These are phyloP conservation scores for Aegilops sharonensis DNA, from an alignment of 176 grass and related monocot genomes.

Conservation along the genomic window DNA sequence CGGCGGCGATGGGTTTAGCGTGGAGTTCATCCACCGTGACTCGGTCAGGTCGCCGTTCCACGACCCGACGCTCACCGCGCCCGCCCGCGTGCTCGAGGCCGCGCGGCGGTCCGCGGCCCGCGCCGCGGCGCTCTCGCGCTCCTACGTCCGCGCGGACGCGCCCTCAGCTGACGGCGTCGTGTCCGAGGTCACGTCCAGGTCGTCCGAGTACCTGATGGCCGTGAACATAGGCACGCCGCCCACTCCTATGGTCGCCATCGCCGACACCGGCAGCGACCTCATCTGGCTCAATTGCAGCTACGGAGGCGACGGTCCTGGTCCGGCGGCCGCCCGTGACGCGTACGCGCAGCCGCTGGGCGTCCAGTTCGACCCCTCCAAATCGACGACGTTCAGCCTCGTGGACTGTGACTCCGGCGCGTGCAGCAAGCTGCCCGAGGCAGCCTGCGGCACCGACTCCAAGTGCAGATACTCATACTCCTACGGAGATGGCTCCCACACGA, in stretches of 20 bases:
- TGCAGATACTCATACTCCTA: too few species aligned
- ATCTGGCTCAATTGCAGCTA: constrained; percentile 47
- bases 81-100: constrained; percentile 28
- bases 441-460: too few species aligned
- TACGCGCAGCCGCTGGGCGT: neutral
- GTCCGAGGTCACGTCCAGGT: constrained; percentile 31
- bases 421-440: neutral
- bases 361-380: constrained; percentile 28
- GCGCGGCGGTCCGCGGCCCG: too few species aligned
- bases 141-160: neutral
- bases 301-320: neutral
- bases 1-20: constrained; percentile 30
- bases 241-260: constrained; percentile 22
- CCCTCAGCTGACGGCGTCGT: neutral
- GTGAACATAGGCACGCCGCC: constrained; percentile 45
- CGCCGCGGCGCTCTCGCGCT: neutral
- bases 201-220: constrained; percentile 50
- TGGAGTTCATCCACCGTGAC: constrained; percentile 75
- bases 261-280: constrained; percentile 68
- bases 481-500: too few species aligned
- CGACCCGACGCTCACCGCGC: neutral
- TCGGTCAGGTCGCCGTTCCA: constrained; percentile 46
- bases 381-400: constrained; percentile 37
- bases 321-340: neutral
- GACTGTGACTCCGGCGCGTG: constrained; percentile 19